These are phyloP conservation scores for Pleurotus sapidus DNA, from an alignment of 768 basidiomycete genomes.

Conservation along the genomic window DNA sequence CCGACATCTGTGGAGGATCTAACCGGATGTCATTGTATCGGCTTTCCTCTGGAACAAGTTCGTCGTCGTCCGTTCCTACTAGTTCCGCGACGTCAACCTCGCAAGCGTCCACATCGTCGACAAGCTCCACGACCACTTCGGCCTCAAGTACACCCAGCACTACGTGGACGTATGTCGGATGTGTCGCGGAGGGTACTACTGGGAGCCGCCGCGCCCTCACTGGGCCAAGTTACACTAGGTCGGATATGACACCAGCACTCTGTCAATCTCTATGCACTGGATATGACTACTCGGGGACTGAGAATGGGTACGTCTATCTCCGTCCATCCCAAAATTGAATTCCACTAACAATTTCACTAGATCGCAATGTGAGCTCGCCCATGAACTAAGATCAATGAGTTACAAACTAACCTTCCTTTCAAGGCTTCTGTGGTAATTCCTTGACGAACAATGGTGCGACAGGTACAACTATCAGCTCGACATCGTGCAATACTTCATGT, in stretches of 20 bases:
- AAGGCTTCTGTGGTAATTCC: constrained; percentile 24
- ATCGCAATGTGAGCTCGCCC: constrained; percentile 12
- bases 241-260: constrained; percentile 27
- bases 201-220: constrained; percentile 30
- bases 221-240: constrained; percentile 18
- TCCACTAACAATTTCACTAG: background rate
- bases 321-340: background rate
- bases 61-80: constrained; percentile 10
- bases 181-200: constrained; percentile 30
- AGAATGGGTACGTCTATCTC: constrained; percentile 24
- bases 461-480: constrained; percentile 17
- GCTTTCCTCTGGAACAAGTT: background rate
- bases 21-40: constrained; percentile 22
- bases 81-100: constrained; percentile 11
- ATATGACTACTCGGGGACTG: constrained; percentile 29
- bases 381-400: too few species aligned
- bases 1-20: constrained; percentile 26
- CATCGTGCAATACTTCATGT: constrained; percentile 19
- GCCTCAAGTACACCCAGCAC: background rate
- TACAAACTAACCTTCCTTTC: background rate
- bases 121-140: background rate
- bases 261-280: constrained; percentile 27
- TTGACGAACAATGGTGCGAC: constrained; percentile 29
- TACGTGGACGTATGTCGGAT: constrained; percentile 21
- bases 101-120: constrained; percentile 7